Conservation (phyloP, 257 asterid genomes). For the Ligustrum vulgare region DNA sequence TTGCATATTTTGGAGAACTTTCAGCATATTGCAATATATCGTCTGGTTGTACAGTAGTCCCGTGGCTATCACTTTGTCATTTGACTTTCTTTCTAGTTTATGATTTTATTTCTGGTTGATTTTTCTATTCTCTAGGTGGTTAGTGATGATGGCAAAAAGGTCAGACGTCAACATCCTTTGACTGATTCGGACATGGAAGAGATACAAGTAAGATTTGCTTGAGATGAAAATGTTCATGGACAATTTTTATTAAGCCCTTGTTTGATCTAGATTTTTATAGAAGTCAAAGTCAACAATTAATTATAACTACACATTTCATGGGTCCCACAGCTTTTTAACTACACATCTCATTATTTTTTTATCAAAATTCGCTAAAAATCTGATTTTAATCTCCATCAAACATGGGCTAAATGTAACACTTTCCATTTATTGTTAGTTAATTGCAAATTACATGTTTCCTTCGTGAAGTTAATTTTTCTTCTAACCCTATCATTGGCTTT, state of each 20-base stretch:
- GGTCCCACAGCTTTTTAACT: no score
- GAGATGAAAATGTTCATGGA: background rate
- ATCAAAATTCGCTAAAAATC: no score
- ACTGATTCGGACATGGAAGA: slow-evolving; percentile 81
- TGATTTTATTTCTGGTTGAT: slow-evolving; percentile 16
- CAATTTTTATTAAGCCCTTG: background rate
- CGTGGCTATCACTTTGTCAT: background rate
- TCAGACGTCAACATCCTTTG: slow-evolving; percentile 65
- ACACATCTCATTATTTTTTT: no score
- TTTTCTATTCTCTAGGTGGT: slow-evolving; percentile 51
- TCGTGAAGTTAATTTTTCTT: background rate
- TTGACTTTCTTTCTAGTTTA: slow-evolving; percentile 16
- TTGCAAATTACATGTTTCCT: background rate
- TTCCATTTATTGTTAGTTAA: background rate
- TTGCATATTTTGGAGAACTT: background rate
- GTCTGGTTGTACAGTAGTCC: slow-evolving; percentile 7
- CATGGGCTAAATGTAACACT: background rate
- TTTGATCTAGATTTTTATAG: no score
- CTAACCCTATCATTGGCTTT: slow-evolving; percentile 14
- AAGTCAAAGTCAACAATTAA: no score
- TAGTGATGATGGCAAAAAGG: slow-evolving; percentile 84
- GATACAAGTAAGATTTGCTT: slow-evolving; percentile 59
- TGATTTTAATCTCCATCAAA: no score
- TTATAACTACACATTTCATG: no score
- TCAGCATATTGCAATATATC: background rate